A percentile compares a stretch with the other conserved stretches of the same genome.
These are phyloP conservation scores for Warburgia ugandensis DNA, from an alignment of 164 flowering plant genomes.

Conservation along the genomic window DNA sequence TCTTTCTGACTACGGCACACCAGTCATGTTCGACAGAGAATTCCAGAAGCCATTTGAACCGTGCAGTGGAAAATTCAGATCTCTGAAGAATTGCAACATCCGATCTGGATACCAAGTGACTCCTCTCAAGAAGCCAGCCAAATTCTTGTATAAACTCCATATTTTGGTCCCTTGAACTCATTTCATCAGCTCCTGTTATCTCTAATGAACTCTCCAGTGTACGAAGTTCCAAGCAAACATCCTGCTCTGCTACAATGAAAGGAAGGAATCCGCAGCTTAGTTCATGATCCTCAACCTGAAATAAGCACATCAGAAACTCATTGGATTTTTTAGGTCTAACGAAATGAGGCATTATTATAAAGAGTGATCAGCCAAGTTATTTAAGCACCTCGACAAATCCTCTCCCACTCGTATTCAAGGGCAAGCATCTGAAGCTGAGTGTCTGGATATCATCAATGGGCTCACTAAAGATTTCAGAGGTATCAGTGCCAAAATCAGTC, in stretches of 20 bases:
- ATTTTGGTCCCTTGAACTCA: conserved; percentile 30
- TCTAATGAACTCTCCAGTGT: conserved; percentile 48
- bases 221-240: conserved; percentile 65
- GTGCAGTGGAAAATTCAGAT: conserved; percentile 35
- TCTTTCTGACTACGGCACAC: conserved; percentile 73
- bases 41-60: conserved; percentile 60
- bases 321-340: no score
- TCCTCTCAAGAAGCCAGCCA: conserved; percentile 82
- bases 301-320: background rate
- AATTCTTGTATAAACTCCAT: conserved; percentile 62
- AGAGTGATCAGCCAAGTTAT: background rate
- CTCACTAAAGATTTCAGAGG: conserved; percentile 13
- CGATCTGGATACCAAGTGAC: conserved; percentile 25
- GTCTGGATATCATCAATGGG: conserved; percentile 38
- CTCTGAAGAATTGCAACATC: conserved; percentile 19
- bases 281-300: conserved; percentile 67
- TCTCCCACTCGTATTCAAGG: conserved; percentile 50
- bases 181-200: conserved; percentile 17
- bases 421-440: conserved; percentile 38
- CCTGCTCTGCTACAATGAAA: conserved; percentile 66
- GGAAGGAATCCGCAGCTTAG: conserved; percentile 64
- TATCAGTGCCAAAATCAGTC: conserved; percentile 12
- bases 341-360: no score
- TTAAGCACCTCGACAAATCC: conserved; percentile 71
- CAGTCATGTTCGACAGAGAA: conserved; percentile 67